A percentile compares a stretch with the other conserved stretches of the same genome.
phyloP scores from a whole-genome alignment of 306 rosid species.

The Quercus agrifolia region DNA sequence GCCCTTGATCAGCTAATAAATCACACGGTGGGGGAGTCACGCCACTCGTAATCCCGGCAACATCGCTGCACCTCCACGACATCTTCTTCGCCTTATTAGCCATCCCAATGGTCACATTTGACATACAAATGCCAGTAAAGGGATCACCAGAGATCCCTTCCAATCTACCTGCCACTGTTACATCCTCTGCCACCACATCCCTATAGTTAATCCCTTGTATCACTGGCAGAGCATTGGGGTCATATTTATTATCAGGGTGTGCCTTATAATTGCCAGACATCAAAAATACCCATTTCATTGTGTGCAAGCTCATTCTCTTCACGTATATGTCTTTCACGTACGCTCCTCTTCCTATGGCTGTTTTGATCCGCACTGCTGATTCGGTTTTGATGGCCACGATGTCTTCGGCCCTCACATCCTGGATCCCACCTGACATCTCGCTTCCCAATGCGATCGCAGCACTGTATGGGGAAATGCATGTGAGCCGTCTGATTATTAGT shows the following conservation, averaged over 20 bases:
- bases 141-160: constrained; percentile 71
- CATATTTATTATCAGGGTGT: constrained; percentile 60
- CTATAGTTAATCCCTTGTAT: constrained; percentile 51
- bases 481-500: constrained; percentile 55
- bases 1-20: constrained; percentile 50
- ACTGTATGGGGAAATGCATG: constrained; percentile 73
- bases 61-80: constrained; percentile 63
- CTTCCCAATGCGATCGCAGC: constrained; percentile 81
- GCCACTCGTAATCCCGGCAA: constrained; percentile 59
- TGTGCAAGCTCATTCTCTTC: constrained; percentile 47
- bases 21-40: constrained; percentile 69
- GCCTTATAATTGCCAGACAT: constrained; percentile 75
- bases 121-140: constrained; percentile 65
- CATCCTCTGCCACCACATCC: constrained; percentile 68
- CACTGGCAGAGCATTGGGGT: constrained; percentile 62
- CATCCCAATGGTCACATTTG: constrained; percentile 63
- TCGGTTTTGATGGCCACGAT: constrained; percentile 53
- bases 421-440: constrained; percentile 82
- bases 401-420: constrained; percentile 73
- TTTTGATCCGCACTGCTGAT: constrained; percentile 73
- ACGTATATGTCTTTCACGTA: constrained; percentile 73
- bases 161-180: constrained; percentile 62
- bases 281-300: constrained; percentile 87
- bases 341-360: constrained; percentile 74
- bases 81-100: constrained; percentile 67